phyloP scores from a whole-genome alignment of 2,329 filamentous ascomycete genomes.

The Orbilia blumenaviensis region DNA sequence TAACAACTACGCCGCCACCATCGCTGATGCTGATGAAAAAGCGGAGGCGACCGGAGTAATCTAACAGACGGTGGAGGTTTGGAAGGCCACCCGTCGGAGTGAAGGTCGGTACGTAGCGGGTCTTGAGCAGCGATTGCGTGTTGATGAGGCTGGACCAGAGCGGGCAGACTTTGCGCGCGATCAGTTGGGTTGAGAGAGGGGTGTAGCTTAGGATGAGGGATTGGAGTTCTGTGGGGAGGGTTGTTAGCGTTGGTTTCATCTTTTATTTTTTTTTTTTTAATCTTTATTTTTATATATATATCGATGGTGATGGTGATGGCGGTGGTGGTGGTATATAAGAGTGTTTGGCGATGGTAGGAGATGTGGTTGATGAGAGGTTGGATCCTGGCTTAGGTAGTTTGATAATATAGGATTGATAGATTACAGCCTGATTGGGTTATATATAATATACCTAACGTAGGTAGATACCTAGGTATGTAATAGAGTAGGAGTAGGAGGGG shows the following conservation, averaged over 20 bases:
- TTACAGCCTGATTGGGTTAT: too few relatives aligned
- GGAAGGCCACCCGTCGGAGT: not conserved
- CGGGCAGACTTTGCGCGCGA: not conserved
- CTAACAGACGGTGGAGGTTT: not conserved
- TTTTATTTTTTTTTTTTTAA: too few relatives aligned
- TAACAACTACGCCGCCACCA: not conserved
- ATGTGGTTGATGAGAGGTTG: too few relatives aligned
- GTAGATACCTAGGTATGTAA: too few relatives aligned
- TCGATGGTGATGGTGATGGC: too few relatives aligned
- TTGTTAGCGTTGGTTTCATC: not conserved
- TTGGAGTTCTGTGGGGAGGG: conserved; percentile 19
- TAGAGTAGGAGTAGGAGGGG: too few relatives aligned
- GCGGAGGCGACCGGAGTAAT: not conserved
- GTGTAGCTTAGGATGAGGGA: conserved; percentile 23
- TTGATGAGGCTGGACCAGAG: not conserved
- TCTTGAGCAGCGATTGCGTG: not conserved
- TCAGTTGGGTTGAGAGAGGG: not conserved
- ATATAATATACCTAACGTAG: too few relatives aligned
- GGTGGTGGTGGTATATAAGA: too few relatives aligned
- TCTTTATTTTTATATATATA: too few relatives aligned
- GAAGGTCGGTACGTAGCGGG: not conserved
- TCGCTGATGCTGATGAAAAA: not conserved
- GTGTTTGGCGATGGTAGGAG: too few relatives aligned
- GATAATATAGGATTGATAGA: too few relatives aligned
- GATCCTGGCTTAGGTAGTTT: too few relatives aligned